These are phyloP conservation scores for Cladosporium phlei DNA, from an alignment of 2,329 filamentous ascomycete species.

Conservation along the genomic window DNA sequence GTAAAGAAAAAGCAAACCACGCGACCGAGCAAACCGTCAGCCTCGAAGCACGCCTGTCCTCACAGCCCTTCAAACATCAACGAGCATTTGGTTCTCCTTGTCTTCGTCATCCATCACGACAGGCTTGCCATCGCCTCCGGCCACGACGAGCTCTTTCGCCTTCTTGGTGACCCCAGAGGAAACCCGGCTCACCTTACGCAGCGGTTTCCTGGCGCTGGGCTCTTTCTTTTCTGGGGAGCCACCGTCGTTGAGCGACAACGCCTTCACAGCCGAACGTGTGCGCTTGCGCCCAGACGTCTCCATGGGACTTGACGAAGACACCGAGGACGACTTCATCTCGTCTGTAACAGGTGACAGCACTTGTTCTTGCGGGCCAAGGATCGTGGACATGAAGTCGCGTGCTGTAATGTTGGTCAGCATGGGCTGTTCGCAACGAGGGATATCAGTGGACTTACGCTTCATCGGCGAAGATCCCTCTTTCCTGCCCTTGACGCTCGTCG, in stretches of 20 bases:
- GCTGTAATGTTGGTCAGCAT: conserved; percentile 17
- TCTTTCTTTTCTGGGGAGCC: conserved; percentile 25
- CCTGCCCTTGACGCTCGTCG: conserved; percentile 22
- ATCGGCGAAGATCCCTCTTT: conserved; percentile 24
- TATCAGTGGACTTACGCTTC: conserved; percentile 12
- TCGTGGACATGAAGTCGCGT: conserved; percentile 26
- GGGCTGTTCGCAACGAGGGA: neutral
- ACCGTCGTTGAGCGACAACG: conserved; percentile 20
- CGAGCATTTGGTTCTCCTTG: conserved; percentile 13
- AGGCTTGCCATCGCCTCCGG: neutral
- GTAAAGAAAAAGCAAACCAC: conserved; percentile 4
- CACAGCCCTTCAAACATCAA: conserved; percentile 3
- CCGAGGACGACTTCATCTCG: conserved; percentile 13
- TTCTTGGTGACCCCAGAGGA: conserved; percentile 8
- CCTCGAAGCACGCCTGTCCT: too few species aligned
- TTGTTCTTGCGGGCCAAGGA: conserved; percentile 17
- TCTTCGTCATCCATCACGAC: conserved; percentile 4
- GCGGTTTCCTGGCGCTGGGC: conserved; percentile 12
- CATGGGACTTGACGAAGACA: conserved; percentile 18
- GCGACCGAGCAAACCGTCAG: too few species aligned
- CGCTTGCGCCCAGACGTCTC: conserved; percentile 24
- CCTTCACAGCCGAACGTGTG: conserved; percentile 23
- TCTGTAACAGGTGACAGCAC: conserved; percentile 6
- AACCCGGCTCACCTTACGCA: conserved; percentile 23
- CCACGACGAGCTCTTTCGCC: neutral